Evolutionary conservation across 768 basidiomycete species (phyloP).

Genomic region (Amanita rubescens): DNA sequence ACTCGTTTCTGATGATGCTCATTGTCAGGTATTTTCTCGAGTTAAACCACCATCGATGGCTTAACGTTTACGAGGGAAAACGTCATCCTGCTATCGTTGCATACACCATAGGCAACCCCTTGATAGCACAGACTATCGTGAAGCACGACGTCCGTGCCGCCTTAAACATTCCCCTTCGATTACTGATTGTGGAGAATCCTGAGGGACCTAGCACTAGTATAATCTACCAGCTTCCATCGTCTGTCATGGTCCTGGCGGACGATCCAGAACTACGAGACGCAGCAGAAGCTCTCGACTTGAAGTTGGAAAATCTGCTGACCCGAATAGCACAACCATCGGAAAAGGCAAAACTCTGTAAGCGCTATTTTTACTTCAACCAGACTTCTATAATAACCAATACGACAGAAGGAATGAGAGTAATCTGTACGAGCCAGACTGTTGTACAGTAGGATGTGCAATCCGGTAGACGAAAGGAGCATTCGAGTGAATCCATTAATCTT

Average conservation of each 20-base stretch:
- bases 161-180: slow-evolving; percentile 36
- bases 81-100: slow-evolving; percentile 25
- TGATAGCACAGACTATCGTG: slow-evolving; percentile 39
- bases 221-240: slow-evolving; percentile 41
- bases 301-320: slow-evolving; percentile 34
- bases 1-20: background rate
- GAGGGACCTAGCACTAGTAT: slow-evolving; percentile 32
- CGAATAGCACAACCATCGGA: background rate
- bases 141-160: slow-evolving; percentile 32
- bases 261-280: slow-evolving; percentile 24
- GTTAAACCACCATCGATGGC: slow-evolving; percentile 28
- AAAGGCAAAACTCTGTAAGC: background rate
- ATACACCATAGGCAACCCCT: slow-evolving; percentile 47
- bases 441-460: too few species aligned
- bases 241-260: slow-evolving; percentile 30
- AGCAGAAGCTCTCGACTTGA: slow-evolving; percentile 31
- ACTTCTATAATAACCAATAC: too few species aligned
- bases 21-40: slow-evolving; percentile 34
- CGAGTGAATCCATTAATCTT: too few species aligned
- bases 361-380: background rate
- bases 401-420: too few species aligned
- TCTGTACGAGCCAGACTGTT: too few species aligned
- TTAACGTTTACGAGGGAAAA: slow-evolving; percentile 23
- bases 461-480: too few species aligned
- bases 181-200: slow-evolving; percentile 35